Evolutionary conservation across 75 land plant species (phyloP).

Genomic region (Picea sitchensis): DNA sequence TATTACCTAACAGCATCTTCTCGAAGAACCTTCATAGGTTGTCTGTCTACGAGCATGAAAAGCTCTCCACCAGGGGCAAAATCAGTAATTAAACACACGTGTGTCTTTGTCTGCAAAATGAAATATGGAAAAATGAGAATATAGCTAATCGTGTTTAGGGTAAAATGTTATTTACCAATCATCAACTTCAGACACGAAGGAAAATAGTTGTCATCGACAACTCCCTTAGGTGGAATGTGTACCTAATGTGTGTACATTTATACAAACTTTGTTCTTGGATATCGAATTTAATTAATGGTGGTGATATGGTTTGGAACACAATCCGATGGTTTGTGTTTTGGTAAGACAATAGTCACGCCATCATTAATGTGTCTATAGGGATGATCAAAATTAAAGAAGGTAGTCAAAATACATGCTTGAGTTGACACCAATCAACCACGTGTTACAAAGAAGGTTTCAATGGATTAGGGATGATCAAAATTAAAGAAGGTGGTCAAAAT

Average conservation of each 20-base stretch:
- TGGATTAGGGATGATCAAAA: too few relatives aligned
- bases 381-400: too few relatives aligned
- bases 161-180: neutral
- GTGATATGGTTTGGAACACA: neutral
- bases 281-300: neutral
- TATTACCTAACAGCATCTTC: constrained; percentile 83
- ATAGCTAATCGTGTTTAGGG: too few relatives aligned
- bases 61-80: constrained; percentile 97
- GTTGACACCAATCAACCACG: too few relatives aligned
- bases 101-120: constrained; percentile 75
- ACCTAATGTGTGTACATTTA: neutral
- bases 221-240: neutral
- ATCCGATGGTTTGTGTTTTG: too few relatives aligned
- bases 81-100: constrained; percentile 92
- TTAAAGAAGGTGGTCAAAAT: too few relatives aligned
- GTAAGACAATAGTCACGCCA: too few relatives aligned
- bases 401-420: too few relatives aligned
- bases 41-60: constrained; percentile 87
- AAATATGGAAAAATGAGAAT: neutral
- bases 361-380: too few relatives aligned
- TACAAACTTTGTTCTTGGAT: neutral
- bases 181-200: neutral
- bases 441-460: too few relatives aligned
- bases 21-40: constrained; percentile 79
- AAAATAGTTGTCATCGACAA: neutral